Evolutionary conservation across 177 flowering plant genomes (phyloP), one percentile per base, ranked within the genome.

Genomic region (Vitis hybrid): DNA sequence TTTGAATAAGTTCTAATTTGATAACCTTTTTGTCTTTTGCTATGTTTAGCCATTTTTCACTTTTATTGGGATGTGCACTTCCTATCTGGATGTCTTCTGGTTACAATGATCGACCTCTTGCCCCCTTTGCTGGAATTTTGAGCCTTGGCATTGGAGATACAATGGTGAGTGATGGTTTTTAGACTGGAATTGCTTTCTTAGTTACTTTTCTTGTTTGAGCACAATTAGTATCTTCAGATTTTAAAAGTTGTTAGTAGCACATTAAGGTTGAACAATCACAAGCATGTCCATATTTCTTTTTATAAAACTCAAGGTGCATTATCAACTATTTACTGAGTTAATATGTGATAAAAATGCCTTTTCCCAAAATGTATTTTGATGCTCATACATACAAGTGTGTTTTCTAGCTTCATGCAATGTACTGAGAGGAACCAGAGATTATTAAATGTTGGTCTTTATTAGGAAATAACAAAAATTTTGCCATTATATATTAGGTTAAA

Each of bases 141-240:
- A 95, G 98, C 76, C 96, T 95, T 64, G 99, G 99, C 67, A 95
- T 95, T 74, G 99, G 98, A 59, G 99, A 95, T 78, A 90, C 99
- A 68, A 95, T 95, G 98, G 98, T 91, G 76, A 85, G 85, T 69
- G 19, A 55, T 52, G 24, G 32, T 21, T 8, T 46, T 58, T 15
- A 13, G 21, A 27, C 46, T 11, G 24, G 32, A 46, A 60, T 21
- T 46, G 13, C 18, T 21, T 59, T 48, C 11, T 55, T 50, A 50
- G 35, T 67, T 52, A 48, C 24, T 19, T 11, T 13, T 54, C 49
- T 67, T 13, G 27, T 62, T 24, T 57, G 11, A 8, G 9, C 11
- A 12, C 16, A 16, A 18, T 10, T 4, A 9, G 11, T 2, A 51
- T 51, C 9, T 46, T 55, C 40, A 55, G 48, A 64, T 56, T 21